These are phyloP conservation scores for Aphanomyces euteiches DNA, from an alignment of 352 stramenopile genomes.

Conservation along the genomic window DNA sequence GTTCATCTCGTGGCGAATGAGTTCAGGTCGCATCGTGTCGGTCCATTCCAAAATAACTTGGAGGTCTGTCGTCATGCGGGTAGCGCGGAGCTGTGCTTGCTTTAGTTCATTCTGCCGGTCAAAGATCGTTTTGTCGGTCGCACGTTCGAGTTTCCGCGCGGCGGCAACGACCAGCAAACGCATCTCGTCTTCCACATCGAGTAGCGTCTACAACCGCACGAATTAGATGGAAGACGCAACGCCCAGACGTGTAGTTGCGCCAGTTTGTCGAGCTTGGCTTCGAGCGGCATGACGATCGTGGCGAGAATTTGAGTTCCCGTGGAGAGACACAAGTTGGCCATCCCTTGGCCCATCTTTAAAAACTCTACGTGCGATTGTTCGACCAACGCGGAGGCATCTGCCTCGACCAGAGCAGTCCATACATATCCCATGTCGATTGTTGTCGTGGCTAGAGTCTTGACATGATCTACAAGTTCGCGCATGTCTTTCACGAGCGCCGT, in stretches of 20 bases:
- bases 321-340: neutral
- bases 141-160: conserved; percentile 1
- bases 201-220: neutral
- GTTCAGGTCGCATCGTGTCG: neutral
- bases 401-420: neutral
- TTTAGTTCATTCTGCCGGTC: conserved; percentile 3
- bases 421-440: neutral
- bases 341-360: neutral
- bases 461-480: neutral
- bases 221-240: neutral
- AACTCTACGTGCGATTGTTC: neutral
- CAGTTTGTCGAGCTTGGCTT: conserved; percentile 7
- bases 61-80: conserved; percentile 1
- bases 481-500: neutral
- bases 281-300: conserved; percentile 1
- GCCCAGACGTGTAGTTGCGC: conserved; percentile 6
- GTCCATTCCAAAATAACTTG: conserved; percentile 1
- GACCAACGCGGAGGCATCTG: neutral
- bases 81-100: neutral
- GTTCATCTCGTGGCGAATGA: neutral
- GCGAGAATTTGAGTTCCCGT: neutral
- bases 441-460: neutral
- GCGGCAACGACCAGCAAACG: conserved; percentile 1
- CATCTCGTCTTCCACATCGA: conserved; percentile 6
- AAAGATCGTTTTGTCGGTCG: neutral